These are phyloP conservation scores for Zymoseptoria crescenta DNA, from an alignment of 2,329 filamentous ascomycete genomes.

Conservation along the genomic window DNA sequence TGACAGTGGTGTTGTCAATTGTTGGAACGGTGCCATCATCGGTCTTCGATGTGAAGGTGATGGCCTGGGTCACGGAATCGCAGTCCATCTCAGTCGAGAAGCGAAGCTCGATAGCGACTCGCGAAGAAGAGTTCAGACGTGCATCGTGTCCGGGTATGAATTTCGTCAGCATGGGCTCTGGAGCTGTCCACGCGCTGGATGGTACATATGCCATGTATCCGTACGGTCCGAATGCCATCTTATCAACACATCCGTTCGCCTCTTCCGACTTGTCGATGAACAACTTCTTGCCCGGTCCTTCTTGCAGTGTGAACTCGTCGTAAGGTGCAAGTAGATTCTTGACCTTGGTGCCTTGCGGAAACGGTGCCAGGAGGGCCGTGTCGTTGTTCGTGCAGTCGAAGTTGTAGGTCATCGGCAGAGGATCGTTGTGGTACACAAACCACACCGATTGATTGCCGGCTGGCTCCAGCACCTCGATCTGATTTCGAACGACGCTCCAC, in stretches of 20 bases:
- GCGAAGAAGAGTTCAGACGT: constrained; percentile 42
- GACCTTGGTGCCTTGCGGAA: constrained; percentile 44
- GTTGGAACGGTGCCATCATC: constrained; percentile 36
- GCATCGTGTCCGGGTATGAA: constrained; percentile 52
- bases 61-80: constrained; percentile 39
- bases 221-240: constrained; percentile 44
- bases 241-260: constrained; percentile 47
- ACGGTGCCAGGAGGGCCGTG: constrained; percentile 45
- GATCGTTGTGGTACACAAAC: constrained; percentile 42
- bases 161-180: constrained; percentile 49
- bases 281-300: constrained; percentile 13
- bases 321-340: constrained; percentile 54
- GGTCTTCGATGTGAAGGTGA: constrained; percentile 46
- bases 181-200: constrained; percentile 38
- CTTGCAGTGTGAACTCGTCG: constrained; percentile 44
- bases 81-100: constrained; percentile 56
- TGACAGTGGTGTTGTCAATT: constrained; percentile 37
- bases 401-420: constrained; percentile 40
- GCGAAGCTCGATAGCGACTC: constrained; percentile 44
- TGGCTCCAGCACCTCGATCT: constrained; percentile 28
- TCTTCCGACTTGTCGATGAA: constrained; percentile 38
- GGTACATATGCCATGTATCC: constrained; percentile 52
- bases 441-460: constrained; percentile 36
- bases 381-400: constrained; percentile 45
- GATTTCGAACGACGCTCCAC: constrained; percentile 48